Conservation (phyloP, 2,329 filamentous ascomycete genomes). For the Verruconis gallopava region DNA sequence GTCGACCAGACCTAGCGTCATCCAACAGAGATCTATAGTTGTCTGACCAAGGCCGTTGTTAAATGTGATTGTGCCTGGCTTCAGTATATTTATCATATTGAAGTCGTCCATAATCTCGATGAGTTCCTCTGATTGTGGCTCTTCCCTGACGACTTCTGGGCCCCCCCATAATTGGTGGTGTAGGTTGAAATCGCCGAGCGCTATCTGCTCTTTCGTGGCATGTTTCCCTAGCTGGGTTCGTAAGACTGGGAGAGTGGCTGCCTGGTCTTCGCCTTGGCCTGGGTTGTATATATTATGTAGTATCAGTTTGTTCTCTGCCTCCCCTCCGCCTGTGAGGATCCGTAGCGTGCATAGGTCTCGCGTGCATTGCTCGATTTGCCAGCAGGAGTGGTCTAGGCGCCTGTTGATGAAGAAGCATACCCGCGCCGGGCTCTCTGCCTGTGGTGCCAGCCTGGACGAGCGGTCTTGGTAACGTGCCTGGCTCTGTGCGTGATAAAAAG, state of each 20-base stretch:
- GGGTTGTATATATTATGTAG: slow-evolving; percentile 3
- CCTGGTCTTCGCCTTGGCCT: neutral
- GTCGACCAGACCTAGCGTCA: slow-evolving; percentile 12
- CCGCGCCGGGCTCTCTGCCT: no score
- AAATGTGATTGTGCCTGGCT: slow-evolving; percentile 10
- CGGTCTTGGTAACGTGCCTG: no score
- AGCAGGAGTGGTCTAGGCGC: no score
- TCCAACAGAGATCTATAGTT: slow-evolving; percentile 12
- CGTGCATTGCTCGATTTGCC: no score
- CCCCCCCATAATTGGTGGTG: slow-evolving; percentile 11
- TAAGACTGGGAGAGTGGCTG: no score
- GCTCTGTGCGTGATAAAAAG: no score
- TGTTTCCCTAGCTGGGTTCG: no score
- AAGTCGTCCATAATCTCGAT: slow-evolving; percentile 12
- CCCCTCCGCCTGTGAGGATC: neutral
- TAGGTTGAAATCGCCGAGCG: slow-evolving; percentile 1
- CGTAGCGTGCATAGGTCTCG: neutral
- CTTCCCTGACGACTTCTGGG: slow-evolving; percentile 7
- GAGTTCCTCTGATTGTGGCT: slow-evolving; percentile 11
- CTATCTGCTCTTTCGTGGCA: neutral
- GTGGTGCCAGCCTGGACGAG: no score
- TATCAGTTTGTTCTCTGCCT: neutral
- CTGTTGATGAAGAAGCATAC: no score
- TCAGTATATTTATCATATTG: slow-evolving; percentile 9
- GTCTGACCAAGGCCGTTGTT: slow-evolving; percentile 9